Base-by-base conservation (phyloP, 768 basidiomycete species). In the Brasilioporus rufonigricans region DNA sequence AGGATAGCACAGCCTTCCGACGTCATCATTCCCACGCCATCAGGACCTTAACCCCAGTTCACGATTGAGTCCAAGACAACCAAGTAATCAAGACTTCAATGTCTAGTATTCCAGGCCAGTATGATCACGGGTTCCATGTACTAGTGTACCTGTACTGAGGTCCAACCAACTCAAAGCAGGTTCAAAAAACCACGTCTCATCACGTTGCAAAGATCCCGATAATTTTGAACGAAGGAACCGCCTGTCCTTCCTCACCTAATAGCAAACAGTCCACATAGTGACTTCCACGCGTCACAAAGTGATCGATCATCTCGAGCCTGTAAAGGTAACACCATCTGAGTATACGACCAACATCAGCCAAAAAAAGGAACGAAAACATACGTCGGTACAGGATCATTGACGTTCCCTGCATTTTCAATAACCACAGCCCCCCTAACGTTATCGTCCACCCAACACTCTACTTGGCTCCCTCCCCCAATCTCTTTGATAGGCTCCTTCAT, bases 391-490 rank as follows among this genome's bases (percentile, higher is more conserved):
- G 83, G 71, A 52, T 84, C 83, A 4, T 72, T 75, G 7, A 86
- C 74, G 53, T 88, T 83, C 4, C 78, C 91, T 2, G 83, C 83
- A 65, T 98, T 95, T 69, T 85, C 83, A 53, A 98, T 77, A 39
- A 85, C 78, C 56, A 82, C 83, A 27, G 84, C 86, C 5, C 97
- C 96, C 0, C 63, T 72, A 59, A 85, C 82, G 67, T 99, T 99
- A 70, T 99, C 95, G 70, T 99, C 97, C 31, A 99, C 97, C 96
- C 96, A 98, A 69, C 97, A 98, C 63, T 90, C 83, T 4, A 95
- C 77, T 49, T 81, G 78, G 61, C 86, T 85, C 31, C 91, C 88
- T 56, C 81, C 75, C 6, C 81, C 85, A 33, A 83, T 76, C 18
- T 74, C 68, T 24, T 63, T 65, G 46, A 77, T 73, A 12, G 91